Evolutionary conservation across 2,329 filamentous ascomycete genomes (phyloP).

Genomic region (Phaeosphaeriaceae sp.): DNA sequence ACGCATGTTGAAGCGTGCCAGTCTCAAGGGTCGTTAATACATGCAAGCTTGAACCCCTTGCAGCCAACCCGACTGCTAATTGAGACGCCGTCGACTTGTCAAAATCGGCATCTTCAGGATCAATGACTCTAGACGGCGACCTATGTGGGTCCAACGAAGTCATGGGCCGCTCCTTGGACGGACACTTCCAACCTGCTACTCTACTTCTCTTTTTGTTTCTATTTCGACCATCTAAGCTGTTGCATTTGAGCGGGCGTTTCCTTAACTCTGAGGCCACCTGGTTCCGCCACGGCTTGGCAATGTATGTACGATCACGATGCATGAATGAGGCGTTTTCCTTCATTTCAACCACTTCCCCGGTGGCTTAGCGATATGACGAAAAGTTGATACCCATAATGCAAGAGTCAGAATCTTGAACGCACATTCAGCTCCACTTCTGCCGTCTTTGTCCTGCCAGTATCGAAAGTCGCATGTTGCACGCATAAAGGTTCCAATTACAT

Average conservation of each 20-base stretch:
- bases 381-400: conserved; percentile 15
- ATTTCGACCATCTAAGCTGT: conserved; percentile 7
- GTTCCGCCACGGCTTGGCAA: conserved; percentile 4
- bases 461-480: neutral
- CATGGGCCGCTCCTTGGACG: neutral
- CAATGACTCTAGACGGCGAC: neutral
- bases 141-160: neutral
- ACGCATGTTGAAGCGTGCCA: conserved; percentile 47
- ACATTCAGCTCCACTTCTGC: neutral
- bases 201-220: conserved; percentile 2
- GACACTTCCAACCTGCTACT: neutral
- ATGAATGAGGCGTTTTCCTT: conserved; percentile 34
- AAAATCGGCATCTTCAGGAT: neutral
- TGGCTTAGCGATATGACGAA: conserved; percentile 14
- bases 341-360: conserved; percentile 10
- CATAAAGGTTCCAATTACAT: neutral
- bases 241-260: conserved; percentile 38
- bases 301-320: conserved; percentile 31
- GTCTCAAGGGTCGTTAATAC: conserved; percentile 35
- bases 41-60: neutral
- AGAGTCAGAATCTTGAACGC: neutral
- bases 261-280: conserved; percentile 8
- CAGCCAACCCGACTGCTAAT: too few relatives aligned
- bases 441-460: neutral
- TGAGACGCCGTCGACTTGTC: neutral